Base-by-base conservation (phyloP, 306 rosid species). In the Cyclanthera cordifolia region DNA sequence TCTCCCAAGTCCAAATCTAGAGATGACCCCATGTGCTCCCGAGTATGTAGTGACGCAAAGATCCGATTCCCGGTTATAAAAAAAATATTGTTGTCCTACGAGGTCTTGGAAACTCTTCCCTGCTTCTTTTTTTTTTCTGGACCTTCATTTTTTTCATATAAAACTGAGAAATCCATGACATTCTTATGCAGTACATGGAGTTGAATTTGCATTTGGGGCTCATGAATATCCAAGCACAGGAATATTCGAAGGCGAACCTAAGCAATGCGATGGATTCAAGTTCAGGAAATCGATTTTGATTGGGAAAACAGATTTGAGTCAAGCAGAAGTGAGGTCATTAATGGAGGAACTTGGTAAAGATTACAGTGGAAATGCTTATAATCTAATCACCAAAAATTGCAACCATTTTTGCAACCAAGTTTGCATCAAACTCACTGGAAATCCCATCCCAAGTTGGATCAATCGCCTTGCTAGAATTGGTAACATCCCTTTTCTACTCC, bases 391-490 rank as follows among this genome's bases (percentile, higher is more conserved):
- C 27, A 92, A 92, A 69, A 92, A 89, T 72, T 92, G 95, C 82
- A 92, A 92, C 78, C 97, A 92, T 77, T 92, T 89, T 53, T 87
- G 96, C 77, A 82, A 82, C 45, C 87, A 82, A 72, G 93, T 90
- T 70, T 87, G 90, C 69, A 5, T 92, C 67, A 80, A 74, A 75
- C 78, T 89, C 79, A 85, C 96, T 3, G 95, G 86, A 52, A 91
- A 87, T 72, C 63, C 96, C 39, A 91, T 91, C 12, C 97, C 97
- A 0, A 82, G 81, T 74, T 91, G 97, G 97, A 85, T 91, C 71
- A 91, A 91, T 85, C 96, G 97, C 39, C 96, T 91, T 27, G 95
- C 96, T 4, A 76, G 92, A 71, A 88, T 91, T 53, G 97, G 97
- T 91, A 85, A 72, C 5, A 39, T 41, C 24, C 69, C 6, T 9